Conservation (phyloP, 2,329 filamentous ascomycete genomes). For the Albifimbria verrucaria region DNA sequence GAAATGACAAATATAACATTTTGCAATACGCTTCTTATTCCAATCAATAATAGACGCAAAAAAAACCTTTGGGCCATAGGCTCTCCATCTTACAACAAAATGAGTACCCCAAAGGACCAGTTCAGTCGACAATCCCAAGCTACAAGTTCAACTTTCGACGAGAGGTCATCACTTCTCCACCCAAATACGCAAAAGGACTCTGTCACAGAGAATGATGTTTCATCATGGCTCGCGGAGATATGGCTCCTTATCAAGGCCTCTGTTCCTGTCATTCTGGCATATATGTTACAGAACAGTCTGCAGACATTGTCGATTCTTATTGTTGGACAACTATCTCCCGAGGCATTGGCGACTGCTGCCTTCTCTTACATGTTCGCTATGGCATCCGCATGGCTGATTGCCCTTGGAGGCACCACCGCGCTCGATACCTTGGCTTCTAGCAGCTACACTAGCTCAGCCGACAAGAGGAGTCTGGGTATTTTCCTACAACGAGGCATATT, state of each 20-base stretch:
- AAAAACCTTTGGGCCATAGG: background rate
- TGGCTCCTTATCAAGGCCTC: constrained; percentile 62
- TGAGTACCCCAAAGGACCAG: background rate
- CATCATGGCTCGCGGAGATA: constrained; percentile 20
- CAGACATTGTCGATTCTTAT: constrained; percentile 81
- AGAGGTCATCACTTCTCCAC: constrained; percentile 15
- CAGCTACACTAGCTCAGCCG: constrained; percentile 75
- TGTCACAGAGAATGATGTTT: background rate
- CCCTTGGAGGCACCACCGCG: constrained; percentile 79
- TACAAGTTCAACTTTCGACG: constrained; percentile 7
- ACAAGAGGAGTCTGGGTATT: constrained; percentile 75
- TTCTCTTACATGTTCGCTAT: constrained; percentile 95
- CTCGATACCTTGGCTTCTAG: constrained; percentile 82
- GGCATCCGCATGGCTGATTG: constrained; percentile 84
- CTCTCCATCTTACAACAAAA: background rate
- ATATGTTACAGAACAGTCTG: constrained; percentile 80
- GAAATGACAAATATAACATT: too few relatives aligned
- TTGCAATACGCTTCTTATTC: too few relatives aligned
- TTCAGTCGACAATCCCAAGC: background rate
- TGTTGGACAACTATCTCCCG: constrained; percentile 73
- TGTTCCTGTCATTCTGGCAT: constrained; percentile 77
- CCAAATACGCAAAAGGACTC: background rate
- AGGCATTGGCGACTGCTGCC: constrained; percentile 75
- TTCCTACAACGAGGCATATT: constrained; percentile 74
- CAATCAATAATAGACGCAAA: too few relatives aligned